Conservation (phyloP, 441 rosid genomes). For the Mallotus japonicus region DNA sequence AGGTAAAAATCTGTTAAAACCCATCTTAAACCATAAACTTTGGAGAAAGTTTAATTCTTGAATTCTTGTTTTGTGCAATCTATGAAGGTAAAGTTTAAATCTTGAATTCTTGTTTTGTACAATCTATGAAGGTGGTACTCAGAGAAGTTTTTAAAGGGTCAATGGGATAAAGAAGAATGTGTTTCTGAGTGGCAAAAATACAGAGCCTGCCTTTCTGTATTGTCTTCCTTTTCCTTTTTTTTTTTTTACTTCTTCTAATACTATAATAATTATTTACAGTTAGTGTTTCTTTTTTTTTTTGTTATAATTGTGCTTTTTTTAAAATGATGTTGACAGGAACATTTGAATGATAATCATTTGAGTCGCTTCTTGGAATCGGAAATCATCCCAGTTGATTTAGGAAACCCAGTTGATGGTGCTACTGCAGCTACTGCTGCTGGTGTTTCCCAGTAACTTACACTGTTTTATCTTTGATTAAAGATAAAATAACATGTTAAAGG, state of each 20-base stretch:
- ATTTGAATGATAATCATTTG: conserved; percentile 73
- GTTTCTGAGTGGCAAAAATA: conserved; percentile 68
- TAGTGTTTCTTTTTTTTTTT: neutral
- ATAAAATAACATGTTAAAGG: neutral
- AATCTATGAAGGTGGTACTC: conserved; percentile 63
- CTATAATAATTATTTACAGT: neutral
- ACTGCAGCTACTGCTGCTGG: neutral
- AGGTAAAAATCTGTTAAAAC: neutral
- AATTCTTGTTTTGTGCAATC: neutral
- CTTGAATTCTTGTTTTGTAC: neutral
- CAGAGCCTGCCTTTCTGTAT: conserved; percentile 76
- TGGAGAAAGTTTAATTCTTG: no score
- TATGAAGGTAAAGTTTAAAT: conserved; percentile 33
- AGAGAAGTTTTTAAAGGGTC: conserved; percentile 76
- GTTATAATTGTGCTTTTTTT: neutral
- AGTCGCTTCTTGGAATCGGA: conserved; percentile 72
- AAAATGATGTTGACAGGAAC: conserved; percentile 42
- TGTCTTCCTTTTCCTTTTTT: neutral
- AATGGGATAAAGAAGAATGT: conserved; percentile 78
- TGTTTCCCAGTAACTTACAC: conserved; percentile 18
- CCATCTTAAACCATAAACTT: conserved; percentile 16
- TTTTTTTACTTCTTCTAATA: neutral
- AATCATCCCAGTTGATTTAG: conserved; percentile 29
- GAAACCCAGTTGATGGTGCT: conserved; percentile 29
- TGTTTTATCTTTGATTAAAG: neutral